A percentile compares a stretch with the other conserved stretches of the same genome.
Evolutionary conservation across 495 filamentous ascomycete genomes (phyloP).

Genomic region (Xylaria grammica): DNA sequence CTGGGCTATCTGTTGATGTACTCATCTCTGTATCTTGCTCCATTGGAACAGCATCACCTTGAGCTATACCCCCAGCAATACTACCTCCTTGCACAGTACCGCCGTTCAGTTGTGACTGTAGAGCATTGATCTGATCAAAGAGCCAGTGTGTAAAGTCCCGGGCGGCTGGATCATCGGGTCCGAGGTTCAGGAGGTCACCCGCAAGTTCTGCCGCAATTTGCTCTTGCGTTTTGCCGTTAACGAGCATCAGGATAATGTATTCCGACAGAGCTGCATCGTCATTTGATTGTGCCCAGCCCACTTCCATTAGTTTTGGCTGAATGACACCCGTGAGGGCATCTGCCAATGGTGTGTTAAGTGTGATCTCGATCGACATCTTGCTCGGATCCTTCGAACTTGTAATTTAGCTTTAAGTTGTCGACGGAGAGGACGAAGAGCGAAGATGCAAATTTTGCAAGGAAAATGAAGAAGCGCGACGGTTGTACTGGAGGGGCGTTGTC

Average conservation of each 20-base stretch:
- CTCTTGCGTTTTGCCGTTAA: constrained; percentile 88
- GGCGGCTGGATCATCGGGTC: constrained; percentile 80
- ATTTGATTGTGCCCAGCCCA: constrained; percentile 84
- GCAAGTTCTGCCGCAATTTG: constrained; percentile 89
- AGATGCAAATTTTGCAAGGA: not conserved
- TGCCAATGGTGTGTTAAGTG: constrained; percentile 77
- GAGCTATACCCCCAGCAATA: constrained; percentile 21
- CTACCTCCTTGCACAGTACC: constrained; percentile 28
- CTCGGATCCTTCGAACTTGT: not conserved
- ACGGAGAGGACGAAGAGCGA: not conserved
- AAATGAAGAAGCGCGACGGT: constrained; percentile 4
- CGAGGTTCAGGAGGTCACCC: constrained; percentile 83
- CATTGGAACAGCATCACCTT: constrained; percentile 36
- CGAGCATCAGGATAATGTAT: constrained; percentile 96
- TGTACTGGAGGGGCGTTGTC: constrained; percentile 9
- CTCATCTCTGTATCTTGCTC: constrained; percentile 72
- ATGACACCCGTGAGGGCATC: constrained; percentile 78
- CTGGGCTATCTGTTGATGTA: constrained; percentile 43
- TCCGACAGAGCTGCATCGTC: constrained; percentile 86
- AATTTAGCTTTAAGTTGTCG: not conserved
- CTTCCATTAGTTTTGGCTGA: constrained; percentile 92
- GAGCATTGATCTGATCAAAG: constrained; percentile 76
- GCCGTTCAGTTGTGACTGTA: constrained; percentile 69
- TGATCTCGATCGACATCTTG: constrained; percentile 74
- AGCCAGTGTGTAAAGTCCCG: constrained; percentile 88